These are phyloP conservation scores for Lizanozyma gosingica DNA, from an alignment of 1,139 yeast genomes.

Conservation along the genomic window DNA sequence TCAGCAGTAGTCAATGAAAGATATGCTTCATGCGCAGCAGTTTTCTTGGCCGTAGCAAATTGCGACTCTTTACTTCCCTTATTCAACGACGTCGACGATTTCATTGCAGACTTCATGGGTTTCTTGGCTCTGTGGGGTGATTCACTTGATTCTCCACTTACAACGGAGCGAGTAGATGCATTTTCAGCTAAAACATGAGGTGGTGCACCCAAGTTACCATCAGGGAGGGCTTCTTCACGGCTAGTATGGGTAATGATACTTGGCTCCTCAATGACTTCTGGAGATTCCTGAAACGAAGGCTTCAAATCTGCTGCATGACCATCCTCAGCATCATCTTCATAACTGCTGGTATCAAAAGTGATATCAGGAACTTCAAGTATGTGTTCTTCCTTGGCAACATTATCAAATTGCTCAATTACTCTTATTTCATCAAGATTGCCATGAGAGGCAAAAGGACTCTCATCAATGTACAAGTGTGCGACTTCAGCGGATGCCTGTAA, in stretches of 20 bases:
- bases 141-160: not conserved
- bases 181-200: not conserved
- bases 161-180: not conserved
- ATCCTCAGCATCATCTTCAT: not conserved
- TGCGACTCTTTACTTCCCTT: not conserved
- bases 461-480: not conserved
- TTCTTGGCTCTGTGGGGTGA: not conserved
- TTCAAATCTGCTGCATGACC: not conserved
- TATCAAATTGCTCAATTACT: not conserved
- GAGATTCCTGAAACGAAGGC: not conserved
- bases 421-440: not conserved
- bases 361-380: not conserved
- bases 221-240: not conserved
- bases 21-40: slow-evolving; percentile 51
- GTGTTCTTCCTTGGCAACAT: not conserved
- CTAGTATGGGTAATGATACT: not conserved
- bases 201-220: not conserved
- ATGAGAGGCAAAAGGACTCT: not conserved
- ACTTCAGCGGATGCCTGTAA: not conserved
- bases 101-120: slow-evolving; percentile 2
- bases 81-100: not conserved
- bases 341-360: not conserved
- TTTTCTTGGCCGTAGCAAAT: not conserved
- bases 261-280: slow-evolving; percentile 1
- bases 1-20: slow-evolving; percentile 67